Percentiles rank a stretch among this genome's conserved stretches.
Evolutionary conservation across 768 basidiomycete species (phyloP).

Genomic region (Tulasnella sp.): DNA sequence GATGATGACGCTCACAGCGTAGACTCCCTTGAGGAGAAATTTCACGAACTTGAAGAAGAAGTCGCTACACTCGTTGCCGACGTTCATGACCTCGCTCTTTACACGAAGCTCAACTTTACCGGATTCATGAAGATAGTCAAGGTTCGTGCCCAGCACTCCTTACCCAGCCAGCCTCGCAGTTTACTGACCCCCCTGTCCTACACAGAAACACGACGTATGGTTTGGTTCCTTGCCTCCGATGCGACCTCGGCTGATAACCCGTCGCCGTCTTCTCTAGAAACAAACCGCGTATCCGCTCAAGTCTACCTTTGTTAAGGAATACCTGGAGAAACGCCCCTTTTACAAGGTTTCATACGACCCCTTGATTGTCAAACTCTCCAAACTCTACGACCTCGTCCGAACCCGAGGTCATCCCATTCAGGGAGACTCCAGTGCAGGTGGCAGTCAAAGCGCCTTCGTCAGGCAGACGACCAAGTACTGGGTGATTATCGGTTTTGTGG

Average conservation of each 20-base stretch:
- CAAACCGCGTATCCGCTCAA: conserved; percentile 78
- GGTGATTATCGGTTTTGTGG: conserved; percentile 41
- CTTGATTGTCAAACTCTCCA: conserved; percentile 91
- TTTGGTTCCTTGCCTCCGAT: conserved; percentile 5
- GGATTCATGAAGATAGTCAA: conserved; percentile 99
- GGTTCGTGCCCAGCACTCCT: conserved; percentile 38
- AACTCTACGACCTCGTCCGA: conserved; percentile 88
- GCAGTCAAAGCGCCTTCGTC: conserved; percentile 95
- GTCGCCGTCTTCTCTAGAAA: conserved; percentile 52
- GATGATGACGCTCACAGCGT: conserved; percentile 40
- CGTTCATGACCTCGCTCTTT: conserved; percentile 76
- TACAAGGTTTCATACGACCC: conserved; percentile 96
- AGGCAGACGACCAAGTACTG: conserved; percentile 98
- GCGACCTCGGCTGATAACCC: not conserved
- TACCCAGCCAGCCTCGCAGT: not conserved
- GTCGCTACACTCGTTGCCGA: conserved; percentile 87
- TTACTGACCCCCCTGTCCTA: conserved; percentile 3
- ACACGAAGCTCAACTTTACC: conserved; percentile 96
- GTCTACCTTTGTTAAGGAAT: conserved; percentile 80
- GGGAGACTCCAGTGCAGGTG: conserved; percentile 91
- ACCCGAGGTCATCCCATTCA: conserved; percentile 90
- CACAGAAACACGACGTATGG: conserved; percentile 85
- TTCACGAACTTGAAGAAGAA: conserved; percentile 83
- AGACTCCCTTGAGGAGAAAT: conserved; percentile 76
- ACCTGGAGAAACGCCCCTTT: conserved; percentile 90